phyloP scores from a whole-genome alignment of 2,329 filamentous ascomycete genomes.

The Neonectria magnoliae region DNA sequence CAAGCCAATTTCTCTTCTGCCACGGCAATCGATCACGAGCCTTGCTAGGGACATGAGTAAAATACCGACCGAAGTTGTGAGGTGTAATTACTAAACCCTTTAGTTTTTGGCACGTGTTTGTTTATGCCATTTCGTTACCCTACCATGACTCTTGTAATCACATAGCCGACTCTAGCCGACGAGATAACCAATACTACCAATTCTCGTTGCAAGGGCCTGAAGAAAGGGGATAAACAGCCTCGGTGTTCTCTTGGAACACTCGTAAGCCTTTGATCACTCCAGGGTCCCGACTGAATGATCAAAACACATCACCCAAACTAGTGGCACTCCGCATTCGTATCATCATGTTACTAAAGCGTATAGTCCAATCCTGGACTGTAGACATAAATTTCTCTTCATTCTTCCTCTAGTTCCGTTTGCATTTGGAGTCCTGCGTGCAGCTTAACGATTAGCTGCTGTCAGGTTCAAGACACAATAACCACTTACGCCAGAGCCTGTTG shows the following conservation, averaged over 20 bases:
- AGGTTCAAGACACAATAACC: background rate
- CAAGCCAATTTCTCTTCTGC: slow-evolving; percentile 3
- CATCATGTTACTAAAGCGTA: background rate
- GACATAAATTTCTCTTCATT: slow-evolving; percentile 40
- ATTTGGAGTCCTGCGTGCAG: slow-evolving; percentile 57
- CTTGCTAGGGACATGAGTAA: no score
- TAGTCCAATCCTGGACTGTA: background rate
- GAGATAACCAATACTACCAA: background rate
- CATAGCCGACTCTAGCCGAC: slow-evolving; percentile 6
- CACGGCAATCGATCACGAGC: background rate
- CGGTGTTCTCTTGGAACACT: background rate
- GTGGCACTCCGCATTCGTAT: background rate
- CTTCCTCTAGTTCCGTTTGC: slow-evolving; percentile 60
- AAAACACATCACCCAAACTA: background rate
- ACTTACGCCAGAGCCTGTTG: slow-evolving; percentile 74
- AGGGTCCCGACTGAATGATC: background rate
- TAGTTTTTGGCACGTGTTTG: no score
- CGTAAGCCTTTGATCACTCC: background rate
- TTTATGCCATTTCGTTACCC: no score
- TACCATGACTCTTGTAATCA: background rate
- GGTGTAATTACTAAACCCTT: no score
- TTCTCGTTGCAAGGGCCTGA: background rate
- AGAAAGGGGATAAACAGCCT: background rate
- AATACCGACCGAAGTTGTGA: no score
- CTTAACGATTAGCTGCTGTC: slow-evolving; percentile 21